A percentile compares a stretch with the other conserved stretches of the same genome.
Evolutionary conservation across 1,284 basidiomycete species (phyloP).

Genomic region (Apiotrichum gamsii): DNA sequence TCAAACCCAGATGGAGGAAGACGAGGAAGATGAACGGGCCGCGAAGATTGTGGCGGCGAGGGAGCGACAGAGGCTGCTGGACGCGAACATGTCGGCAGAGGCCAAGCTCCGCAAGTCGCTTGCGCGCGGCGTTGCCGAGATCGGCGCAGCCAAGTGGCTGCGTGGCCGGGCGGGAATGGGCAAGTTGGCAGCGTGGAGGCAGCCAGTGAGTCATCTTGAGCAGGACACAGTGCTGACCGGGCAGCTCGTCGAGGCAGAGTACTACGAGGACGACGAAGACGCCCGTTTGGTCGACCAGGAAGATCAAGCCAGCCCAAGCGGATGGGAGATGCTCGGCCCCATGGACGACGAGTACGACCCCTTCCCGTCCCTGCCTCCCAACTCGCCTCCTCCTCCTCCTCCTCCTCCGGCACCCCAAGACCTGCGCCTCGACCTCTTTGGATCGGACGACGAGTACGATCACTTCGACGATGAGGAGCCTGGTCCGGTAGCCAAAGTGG

Average conservation of each 20-base stretch:
- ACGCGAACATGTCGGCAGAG: background rate
- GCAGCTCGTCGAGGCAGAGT: background rate
- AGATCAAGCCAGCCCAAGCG: too few species aligned
- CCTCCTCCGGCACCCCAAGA: background rate
- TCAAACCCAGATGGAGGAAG: background rate
- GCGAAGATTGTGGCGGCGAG: background rate
- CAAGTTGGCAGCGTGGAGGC: slow-evolving; percentile 6
- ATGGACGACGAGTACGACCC: too few species aligned
- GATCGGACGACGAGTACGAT: background rate
- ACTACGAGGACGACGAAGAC: background rate
- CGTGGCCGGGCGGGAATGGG: slow-evolving; percentile 2
- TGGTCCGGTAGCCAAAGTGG: too few species aligned
- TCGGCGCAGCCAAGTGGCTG: slow-evolving; percentile 17
- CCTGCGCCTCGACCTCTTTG: background rate
- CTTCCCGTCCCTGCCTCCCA: background rate
- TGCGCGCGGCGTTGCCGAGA: slow-evolving; percentile 11
- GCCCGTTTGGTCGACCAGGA: too few species aligned
- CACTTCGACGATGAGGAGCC: background rate
- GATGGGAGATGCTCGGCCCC: too few species aligned
- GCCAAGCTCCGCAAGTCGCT: slow-evolving; percentile 1
- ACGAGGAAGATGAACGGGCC: background rate
- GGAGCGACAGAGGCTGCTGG: background rate
- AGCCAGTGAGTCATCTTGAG: slow-evolving; percentile 3
- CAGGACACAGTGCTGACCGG: background rate
- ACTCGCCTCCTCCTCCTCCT: background rate